phyloP scores from a whole-genome alignment of 768 basidiomycete genomes.

The Hygrocybe punicea region DNA sequence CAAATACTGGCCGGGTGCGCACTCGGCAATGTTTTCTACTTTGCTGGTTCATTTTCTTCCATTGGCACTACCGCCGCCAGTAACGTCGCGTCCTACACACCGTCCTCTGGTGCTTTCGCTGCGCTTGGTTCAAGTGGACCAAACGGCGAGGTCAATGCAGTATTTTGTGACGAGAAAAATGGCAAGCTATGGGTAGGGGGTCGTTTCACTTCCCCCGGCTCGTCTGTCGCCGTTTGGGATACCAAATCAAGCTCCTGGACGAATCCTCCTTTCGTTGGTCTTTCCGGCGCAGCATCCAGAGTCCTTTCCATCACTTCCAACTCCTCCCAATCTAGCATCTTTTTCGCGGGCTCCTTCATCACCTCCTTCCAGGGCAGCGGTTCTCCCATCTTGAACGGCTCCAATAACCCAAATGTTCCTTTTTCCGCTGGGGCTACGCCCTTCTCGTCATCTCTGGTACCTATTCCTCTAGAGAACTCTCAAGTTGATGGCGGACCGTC shows the following conservation, averaged over 20 bases:
- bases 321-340: conserved; percentile 65
- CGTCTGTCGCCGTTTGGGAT: conserved; percentile 72
- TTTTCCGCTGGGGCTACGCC: conserved; percentile 78
- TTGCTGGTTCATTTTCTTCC: conserved; percentile 81
- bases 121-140: conserved; percentile 66
- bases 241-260: conserved; percentile 64
- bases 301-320: conserved; percentile 78
- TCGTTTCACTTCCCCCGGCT: conserved; percentile 62
- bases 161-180: conserved; percentile 71
- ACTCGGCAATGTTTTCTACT: conserved; percentile 64
- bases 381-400: conserved; percentile 49
- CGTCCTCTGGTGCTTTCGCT: conserved; percentile 54
- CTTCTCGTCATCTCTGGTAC: conserved; percentile 86
- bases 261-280: conserved; percentile 74
- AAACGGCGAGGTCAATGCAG: conserved; percentile 64
- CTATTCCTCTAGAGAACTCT: conserved; percentile 64
- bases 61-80: conserved; percentile 54
- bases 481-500: conserved; percentile 58
- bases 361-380: conserved; percentile 62
- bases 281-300: conserved; percentile 63
- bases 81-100: conserved; percentile 77
- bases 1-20: conserved; percentile 70
- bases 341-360: conserved; percentile 87
- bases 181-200: conserved; percentile 79
- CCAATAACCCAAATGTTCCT: conserved; percentile 83